A percentile compares a stretch with the other conserved stretches of the same genome.
phyloP scores from a whole-genome alignment of 495 filamentous ascomycete genomes.

The Pseudotulostoma volvatum region DNA sequence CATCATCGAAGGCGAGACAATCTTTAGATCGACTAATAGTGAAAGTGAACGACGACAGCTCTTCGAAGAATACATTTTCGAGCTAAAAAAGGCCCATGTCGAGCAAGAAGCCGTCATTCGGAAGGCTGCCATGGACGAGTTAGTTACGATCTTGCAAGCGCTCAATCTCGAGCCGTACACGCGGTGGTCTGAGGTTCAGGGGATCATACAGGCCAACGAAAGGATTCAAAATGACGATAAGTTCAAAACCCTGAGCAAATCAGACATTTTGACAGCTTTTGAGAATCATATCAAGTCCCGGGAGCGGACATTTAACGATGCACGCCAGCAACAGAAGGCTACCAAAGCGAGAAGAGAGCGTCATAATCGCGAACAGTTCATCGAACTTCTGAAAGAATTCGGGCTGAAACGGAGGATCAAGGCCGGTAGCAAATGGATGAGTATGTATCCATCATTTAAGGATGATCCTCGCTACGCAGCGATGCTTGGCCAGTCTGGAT shows the following conservation, averaged over 20 bases:
- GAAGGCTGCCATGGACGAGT: slow-evolving; percentile 73
- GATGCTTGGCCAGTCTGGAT: slow-evolving; percentile 75
- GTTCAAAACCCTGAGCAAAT: slow-evolving; percentile 74
- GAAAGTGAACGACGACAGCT: slow-evolving; percentile 81
- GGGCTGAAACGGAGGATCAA: slow-evolving; percentile 69
- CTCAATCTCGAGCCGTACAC: slow-evolving; percentile 85
- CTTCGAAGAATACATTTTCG: slow-evolving; percentile 83
- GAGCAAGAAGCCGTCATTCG: slow-evolving; percentile 56
- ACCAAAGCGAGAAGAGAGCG: slow-evolving; percentile 65
- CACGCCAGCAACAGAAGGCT: slow-evolving; percentile 71
- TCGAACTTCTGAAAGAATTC: slow-evolving; percentile 55
- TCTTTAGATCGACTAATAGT: slow-evolving; percentile 78
- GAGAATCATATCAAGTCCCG: slow-evolving; percentile 87
- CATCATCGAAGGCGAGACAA: slow-evolving; percentile 89
- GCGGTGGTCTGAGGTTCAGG: slow-evolving; percentile 82
- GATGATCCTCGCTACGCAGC: slow-evolving; percentile 70
- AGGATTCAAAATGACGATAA: slow-evolving; percentile 73
- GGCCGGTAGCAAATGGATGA: slow-evolving; percentile 78
- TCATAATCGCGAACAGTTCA: slow-evolving; percentile 66
- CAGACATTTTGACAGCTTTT: slow-evolving; percentile 82
- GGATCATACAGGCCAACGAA: slow-evolving; percentile 60
- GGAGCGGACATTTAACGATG: slow-evolving; percentile 79
- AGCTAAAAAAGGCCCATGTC: slow-evolving; percentile 61
- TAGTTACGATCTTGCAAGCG: slow-evolving; percentile 65
- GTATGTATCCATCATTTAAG: slow-evolving; percentile 60